Percentiles rank a stretch among this genome's conserved stretches.
Evolutionary conservation across 1,139 yeast species (phyloP).

Genomic region (Sugiyamaella xylanicola): DNA sequence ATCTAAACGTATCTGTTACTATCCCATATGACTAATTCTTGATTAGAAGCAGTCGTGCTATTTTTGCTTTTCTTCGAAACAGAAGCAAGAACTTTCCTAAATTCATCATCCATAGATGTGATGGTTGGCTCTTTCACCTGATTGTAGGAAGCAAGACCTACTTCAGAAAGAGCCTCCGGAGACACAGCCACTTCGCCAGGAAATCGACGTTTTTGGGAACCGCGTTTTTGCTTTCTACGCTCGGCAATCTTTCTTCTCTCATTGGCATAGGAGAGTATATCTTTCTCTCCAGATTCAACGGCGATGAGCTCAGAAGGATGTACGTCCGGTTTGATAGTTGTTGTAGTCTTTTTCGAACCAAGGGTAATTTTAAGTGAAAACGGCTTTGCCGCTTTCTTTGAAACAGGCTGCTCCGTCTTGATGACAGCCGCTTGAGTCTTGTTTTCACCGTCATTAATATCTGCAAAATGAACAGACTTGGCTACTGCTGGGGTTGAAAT

Average conservation of each 20-base stretch:
- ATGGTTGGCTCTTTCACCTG: neutral
- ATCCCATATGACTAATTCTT: conserved; percentile 17
- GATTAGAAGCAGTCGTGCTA: neutral
- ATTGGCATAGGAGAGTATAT: conserved; percentile 19
- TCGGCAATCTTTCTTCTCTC: conserved; percentile 17
- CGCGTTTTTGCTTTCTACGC: conserved; percentile 18
- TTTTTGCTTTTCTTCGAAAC: conserved; percentile 9
- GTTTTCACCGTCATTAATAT: neutral
- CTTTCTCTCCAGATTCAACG: neutral
- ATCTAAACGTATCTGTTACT: conserved; percentile 14
- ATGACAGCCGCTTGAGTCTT: neutral
- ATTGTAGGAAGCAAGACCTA: neutral
- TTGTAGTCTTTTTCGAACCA: conserved; percentile 23
- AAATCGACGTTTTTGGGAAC: conserved; percentile 2
- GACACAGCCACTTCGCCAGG: neutral
- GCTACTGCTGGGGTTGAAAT: neutral
- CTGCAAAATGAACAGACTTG: conserved; percentile 1
- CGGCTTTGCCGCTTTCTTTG: conserved; percentile 14
- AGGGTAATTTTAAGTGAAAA: conserved; percentile 30
- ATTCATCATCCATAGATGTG: conserved; percentile 13
- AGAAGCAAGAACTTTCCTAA: conserved; percentile 5
- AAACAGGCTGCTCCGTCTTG: neutral
- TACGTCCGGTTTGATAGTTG: neutral
- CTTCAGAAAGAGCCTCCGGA: neutral
- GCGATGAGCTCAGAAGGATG: conserved; percentile 8